A percentile compares a stretch with the other conserved stretches of the same genome.
Conservation (phyloP, 208 protist species). For the Leishmania turanica region DNA sequence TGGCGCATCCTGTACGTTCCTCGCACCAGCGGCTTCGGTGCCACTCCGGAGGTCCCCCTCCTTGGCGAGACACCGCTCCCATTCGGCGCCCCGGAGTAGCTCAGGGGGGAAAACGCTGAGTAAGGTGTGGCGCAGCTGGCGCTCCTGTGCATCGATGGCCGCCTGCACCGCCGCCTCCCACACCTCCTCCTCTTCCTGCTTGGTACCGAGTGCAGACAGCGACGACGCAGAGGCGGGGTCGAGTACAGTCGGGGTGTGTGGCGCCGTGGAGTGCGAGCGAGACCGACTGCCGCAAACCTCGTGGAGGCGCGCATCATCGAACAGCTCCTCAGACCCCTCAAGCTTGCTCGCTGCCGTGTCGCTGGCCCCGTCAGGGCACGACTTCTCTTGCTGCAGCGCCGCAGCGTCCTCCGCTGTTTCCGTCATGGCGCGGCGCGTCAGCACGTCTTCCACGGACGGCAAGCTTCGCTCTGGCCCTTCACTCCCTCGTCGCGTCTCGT, state of each 20-base stretch:
- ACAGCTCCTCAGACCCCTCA: neutral
- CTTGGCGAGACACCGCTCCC: neutral
- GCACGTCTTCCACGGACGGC: neutral
- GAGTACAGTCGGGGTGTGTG: neutral
- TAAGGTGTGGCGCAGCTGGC: slow-evolving; percentile 32
- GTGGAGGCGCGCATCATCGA: neutral
- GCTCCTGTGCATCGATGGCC: slow-evolving; percentile 22
- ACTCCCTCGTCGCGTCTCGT: neutral
- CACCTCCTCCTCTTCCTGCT: slow-evolving; percentile 7
- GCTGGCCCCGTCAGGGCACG: neutral
- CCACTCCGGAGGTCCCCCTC: neutral
- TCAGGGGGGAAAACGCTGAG: slow-evolving; percentile 31
- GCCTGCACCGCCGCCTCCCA: slow-evolving; percentile 6
- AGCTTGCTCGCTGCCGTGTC: neutral
- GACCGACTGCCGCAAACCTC: neutral
- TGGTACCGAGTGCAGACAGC: neutral
- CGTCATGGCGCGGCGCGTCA: slow-evolving; percentile 12
- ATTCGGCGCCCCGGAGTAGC: slow-evolving; percentile 5
- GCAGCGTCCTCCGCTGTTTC: neutral
- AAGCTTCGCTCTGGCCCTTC: slow-evolving; percentile 2
- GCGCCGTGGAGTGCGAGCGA: slow-evolving; percentile 11
- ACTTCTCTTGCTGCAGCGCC: neutral
- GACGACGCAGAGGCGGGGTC: neutral
- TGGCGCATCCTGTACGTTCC: neutral
- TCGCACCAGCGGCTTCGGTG: neutral